A percentile compares a stretch with the other conserved stretches of the same genome.
These are phyloP conservation scores for Yamadazyma laniorum DNA, from an alignment of 805 yeast genomes.

Conservation along the genomic window DNA sequence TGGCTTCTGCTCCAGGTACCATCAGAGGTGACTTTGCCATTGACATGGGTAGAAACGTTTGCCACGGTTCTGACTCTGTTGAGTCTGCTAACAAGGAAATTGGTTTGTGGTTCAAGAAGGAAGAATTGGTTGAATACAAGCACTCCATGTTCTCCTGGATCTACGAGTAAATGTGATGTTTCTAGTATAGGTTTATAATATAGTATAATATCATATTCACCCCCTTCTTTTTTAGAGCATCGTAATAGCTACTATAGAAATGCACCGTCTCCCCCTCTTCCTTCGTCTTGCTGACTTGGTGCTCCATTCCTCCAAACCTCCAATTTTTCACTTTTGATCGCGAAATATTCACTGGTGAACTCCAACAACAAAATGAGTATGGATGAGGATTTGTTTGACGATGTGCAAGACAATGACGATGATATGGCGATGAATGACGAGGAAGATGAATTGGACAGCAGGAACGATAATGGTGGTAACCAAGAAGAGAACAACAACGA, in stretches of 20 bases:
- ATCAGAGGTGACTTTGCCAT: constrained; percentile 99
- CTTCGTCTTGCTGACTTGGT: too few species aligned
- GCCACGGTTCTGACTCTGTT: constrained; percentile 99
- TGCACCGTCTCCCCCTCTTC: too few species aligned
- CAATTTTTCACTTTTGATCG: too few species aligned
- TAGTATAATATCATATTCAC: too few species aligned
- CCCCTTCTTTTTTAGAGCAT: too few species aligned
- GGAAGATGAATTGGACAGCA: constrained; percentile 22
- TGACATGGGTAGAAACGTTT: constrained; percentile 98
- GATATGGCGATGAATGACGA: constrained; percentile 14
- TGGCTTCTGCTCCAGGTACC: constrained; percentile 97
- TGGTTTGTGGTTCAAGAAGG: constrained; percentile 95
- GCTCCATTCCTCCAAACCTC: too few species aligned
- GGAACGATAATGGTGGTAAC: constrained; percentile 16
- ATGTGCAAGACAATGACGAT: constrained; percentile 14
- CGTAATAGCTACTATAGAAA: too few species aligned
- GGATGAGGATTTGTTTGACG: constrained; percentile 31
- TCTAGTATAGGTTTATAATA: too few species aligned
- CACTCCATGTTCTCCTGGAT: constrained; percentile 84
- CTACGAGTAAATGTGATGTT: constrained; percentile 70
- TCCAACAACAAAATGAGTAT: too few species aligned
- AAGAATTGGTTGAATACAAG: constrained; percentile 91
- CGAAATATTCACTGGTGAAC: too few species aligned
- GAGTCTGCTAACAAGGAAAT: constrained; percentile 97
- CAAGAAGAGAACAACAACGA: constrained; percentile 17